These are phyloP conservation scores for Phylloporus sp. DNA, from an alignment of 1,284 basidiomycete genomes.

Conservation along the genomic window DNA sequence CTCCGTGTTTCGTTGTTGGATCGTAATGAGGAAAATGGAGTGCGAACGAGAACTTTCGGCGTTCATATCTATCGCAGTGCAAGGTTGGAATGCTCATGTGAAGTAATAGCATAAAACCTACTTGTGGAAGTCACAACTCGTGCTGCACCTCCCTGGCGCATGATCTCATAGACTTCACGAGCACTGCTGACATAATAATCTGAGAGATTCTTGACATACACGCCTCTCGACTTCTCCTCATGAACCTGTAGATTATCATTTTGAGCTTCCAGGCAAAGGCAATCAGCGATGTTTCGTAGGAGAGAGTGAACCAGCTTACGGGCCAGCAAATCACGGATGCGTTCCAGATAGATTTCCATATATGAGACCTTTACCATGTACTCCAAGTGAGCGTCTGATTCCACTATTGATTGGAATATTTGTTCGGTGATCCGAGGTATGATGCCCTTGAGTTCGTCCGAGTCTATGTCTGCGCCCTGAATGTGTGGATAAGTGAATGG, in stretches of 20 bases:
- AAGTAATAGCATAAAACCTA: constrained; percentile 47
- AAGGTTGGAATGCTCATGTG: constrained; percentile 10
- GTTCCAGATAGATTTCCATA: constrained; percentile 99
- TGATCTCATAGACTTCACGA: constrained; percentile 98
- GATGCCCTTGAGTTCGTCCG: constrained; percentile 89
- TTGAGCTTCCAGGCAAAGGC: constrained; percentile 64
- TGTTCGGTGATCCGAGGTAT: constrained; percentile 99
- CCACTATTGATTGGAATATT: constrained; percentile 97
- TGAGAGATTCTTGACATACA: constrained; percentile 97
- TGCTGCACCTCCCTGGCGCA: constrained; percentile 93
- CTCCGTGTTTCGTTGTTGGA: constrained; percentile 96
- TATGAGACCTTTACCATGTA: constrained; percentile 99
- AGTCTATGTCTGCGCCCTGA: constrained; percentile 97
- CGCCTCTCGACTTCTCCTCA: constrained; percentile 97
- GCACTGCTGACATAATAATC: constrained; percentile 98
- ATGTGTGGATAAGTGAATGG: constrained; percentile 16
- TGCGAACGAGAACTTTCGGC: constrained; percentile 99
- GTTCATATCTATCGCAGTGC: constrained; percentile 89
- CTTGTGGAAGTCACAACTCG: constrained; percentile 96
- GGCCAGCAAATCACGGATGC: constrained; percentile 93
- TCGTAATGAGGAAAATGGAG: constrained; percentile 98
- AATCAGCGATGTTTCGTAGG: constrained; percentile 3
- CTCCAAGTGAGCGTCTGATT: constrained; percentile 94
- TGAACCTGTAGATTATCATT: constrained; percentile 99
- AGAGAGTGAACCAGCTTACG: constrained; percentile 61